phyloP scores from a whole-genome alignment of 2,329 filamentous ascomycete species.

The Xylaria multiplex region DNA sequence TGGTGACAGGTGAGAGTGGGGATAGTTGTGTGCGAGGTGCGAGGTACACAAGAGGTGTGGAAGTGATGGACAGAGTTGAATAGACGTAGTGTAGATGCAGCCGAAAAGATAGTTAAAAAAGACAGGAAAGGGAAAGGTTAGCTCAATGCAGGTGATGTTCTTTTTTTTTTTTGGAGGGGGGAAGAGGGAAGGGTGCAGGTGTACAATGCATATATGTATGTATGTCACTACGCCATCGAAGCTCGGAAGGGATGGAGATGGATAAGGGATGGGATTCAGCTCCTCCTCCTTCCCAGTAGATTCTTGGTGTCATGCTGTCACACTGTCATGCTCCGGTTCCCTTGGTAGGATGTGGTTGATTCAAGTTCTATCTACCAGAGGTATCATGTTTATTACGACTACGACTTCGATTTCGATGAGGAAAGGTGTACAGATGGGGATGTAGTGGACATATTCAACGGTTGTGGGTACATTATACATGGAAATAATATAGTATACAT shows the following conservation, averaged over 20 bases:
- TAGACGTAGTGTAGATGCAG: neutral
- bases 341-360: neutral
- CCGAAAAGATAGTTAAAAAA: neutral
- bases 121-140: constrained; percentile 1
- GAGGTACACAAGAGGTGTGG: neutral
- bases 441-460: too few relatives aligned
- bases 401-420: neutral
- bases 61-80: neutral
- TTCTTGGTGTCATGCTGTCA: too few relatives aligned
- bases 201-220: neutral
- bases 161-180: neutral
- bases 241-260: neutral
- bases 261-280: constrained; percentile 1
- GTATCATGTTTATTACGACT: too few relatives aligned
- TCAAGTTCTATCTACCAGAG: neutral
- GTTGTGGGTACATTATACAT: too few relatives aligned
- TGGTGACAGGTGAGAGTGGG: constrained; percentile 12
- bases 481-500: neutral
- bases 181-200: neutral
- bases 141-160: neutral
- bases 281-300: neutral
- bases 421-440: neutral
- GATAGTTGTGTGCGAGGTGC: neutral
- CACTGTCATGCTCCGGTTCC: too few relatives aligned
- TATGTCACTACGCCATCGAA: neutral